Evolutionary conservation across 2,329 filamentous ascomycete species (phyloP), one percentile per base, ranked within the genome.

Genomic region (Dactylonectria estremocensis): DNA sequence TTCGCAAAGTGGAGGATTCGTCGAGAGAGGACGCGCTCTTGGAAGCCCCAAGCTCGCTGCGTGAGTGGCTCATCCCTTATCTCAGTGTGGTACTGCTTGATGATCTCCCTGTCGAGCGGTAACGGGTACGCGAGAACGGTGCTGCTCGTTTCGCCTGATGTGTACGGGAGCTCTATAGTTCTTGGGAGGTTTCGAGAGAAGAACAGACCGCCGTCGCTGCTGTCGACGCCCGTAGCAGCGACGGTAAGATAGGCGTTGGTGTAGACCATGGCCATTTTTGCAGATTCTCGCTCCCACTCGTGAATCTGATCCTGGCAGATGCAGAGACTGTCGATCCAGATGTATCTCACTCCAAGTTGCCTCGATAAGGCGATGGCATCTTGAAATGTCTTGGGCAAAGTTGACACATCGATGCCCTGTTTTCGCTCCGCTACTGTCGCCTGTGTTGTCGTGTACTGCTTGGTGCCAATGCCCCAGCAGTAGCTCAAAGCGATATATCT

Each of bases 21-120:
- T 5, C 62, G 61, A 1, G 72, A 67, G 8, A 75, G 66, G 2
- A 72, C 54, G 6, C 71, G 68, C 43, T 76, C 70, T 16, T 76
- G 73, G 24, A 74, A 68, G 1, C 65, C 57, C 73, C 72, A 76
- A 0, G 66, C 72, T 18, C 72, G 48, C 37, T 61, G 28, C 3
- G 63, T 53, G 8, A 66, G 63, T 1, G 63, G 63, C 14, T 66
- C 63, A 2, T 49, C 20, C n/a, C 52, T 40, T 57, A 66, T 66
- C 1, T 66, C 52, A 10, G 50, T 18, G 45, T 66, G 63, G 5
- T 57, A 52, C 2, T 14, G 5, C 52, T 65, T 61, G 61, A 60
- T 61, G 18, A 56, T 13, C 28, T 65, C 49, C 28, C 50, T 64
- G 24, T 64, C 56, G 3, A 68, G 50, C 9, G 61, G 66, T 2